Percentiles rank a stretch among this genome's conserved stretches.
Conservation (phyloP, 169 alveolate genomes). For the Theileria sp. region DNA sequence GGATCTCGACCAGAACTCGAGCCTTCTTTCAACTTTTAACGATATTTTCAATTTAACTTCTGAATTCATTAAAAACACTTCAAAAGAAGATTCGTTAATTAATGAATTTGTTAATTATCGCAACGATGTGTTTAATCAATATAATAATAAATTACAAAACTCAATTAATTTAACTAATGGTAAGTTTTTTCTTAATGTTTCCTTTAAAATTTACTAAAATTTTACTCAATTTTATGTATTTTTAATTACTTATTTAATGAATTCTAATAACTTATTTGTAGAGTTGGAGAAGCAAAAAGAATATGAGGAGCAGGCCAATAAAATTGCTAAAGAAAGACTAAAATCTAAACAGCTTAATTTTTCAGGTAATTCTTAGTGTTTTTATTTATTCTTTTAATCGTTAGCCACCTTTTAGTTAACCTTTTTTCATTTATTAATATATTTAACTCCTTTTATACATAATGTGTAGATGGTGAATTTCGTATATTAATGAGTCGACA, state of each 20-base stretch:
- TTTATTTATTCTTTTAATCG: too few relatives aligned
- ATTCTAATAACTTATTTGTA: conserved; percentile 2
- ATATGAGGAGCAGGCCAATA: background rate
- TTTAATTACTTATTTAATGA: background rate
- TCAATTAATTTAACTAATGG: background rate
- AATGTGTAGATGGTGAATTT: conserved; percentile 2
- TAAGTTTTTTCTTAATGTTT: background rate
- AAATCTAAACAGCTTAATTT: background rate
- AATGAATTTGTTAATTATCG: conserved; percentile 32
- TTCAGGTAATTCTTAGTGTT: background rate
- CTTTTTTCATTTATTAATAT: background rate
- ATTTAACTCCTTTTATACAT: background rate
- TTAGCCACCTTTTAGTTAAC: background rate
- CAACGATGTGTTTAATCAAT: background rate
- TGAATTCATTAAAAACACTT: conserved; percentile 21
- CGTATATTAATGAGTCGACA: background rate
- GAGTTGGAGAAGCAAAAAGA: conserved; percentile 16
- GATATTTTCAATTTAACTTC: conserved; percentile 22
- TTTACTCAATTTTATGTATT: background rate
- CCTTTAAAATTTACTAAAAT: background rate
- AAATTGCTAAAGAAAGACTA: background rate
- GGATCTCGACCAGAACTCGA: conserved; percentile 12
- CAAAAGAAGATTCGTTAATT: conserved; percentile 26
- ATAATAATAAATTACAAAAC: conserved; percentile 8
- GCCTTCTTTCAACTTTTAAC: conserved; percentile 24